Percentiles rank a stretch among this genome's conserved stretches.
These are phyloP conservation scores for Cucumis cinereus DNA, from an alignment of 306 rosid genomes.

Conservation along the genomic window DNA sequence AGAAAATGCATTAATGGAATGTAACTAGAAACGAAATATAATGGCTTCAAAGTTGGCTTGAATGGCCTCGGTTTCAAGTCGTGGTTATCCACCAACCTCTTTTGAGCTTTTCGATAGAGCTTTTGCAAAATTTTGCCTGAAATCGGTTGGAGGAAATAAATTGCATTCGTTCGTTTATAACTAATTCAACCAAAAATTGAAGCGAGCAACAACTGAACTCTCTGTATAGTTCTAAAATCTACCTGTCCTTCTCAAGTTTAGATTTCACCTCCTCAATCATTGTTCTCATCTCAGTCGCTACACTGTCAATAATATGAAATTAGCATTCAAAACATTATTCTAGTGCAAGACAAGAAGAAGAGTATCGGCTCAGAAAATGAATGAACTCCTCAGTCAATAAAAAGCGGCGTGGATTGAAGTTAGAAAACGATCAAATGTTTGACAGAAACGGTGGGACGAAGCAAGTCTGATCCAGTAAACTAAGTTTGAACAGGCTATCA, in stretches of 20 bases:
- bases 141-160: slow-evolving; percentile 1
- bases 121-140: slow-evolving; percentile 78
- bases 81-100: slow-evolving; percentile 47
- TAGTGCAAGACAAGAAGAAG: not conserved
- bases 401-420: not conserved
- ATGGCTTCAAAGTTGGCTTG: not conserved
- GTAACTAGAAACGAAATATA: not conserved
- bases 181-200: not conserved
- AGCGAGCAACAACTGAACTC: not conserved
- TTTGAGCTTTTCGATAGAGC: slow-evolving; percentile 88
- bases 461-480: not conserved
- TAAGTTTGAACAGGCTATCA: not conserved
- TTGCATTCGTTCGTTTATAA: not conserved
- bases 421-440: not conserved
- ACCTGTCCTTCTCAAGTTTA: slow-evolving; percentile 93
- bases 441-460: not conserved
- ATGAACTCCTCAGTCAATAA: not conserved
- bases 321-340: not conserved
- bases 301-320: slow-evolving; percentile 39
- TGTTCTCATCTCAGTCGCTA: slow-evolving; percentile 63
- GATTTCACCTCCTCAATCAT: slow-evolving; percentile 55
- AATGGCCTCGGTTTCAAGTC: not conserved
- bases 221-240: slow-evolving; percentile 3
- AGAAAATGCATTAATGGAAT: slow-evolving; percentile 1
- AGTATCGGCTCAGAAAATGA: not conserved